Evolutionary conservation across 805 yeast species (phyloP).

Genomic region (Ogataea sp.): DNA sequence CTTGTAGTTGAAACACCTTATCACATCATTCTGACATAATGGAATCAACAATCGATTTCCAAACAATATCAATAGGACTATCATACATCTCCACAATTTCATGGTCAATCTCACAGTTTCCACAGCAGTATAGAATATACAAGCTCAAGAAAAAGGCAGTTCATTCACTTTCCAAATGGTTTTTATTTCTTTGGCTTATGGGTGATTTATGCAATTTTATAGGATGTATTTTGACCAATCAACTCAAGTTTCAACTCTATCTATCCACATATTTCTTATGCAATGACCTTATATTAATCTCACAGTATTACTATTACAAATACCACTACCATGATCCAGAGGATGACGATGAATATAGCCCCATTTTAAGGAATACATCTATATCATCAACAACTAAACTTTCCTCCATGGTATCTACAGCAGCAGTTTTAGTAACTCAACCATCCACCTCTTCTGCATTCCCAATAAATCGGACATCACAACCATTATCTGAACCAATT

Average conservation of each 20-base stretch:
- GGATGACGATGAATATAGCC: too few relatives aligned
- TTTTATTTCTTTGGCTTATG: slow-evolving; percentile 23
- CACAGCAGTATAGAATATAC: slow-evolving; percentile 27
- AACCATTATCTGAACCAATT: neutral
- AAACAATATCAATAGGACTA: slow-evolving; percentile 11
- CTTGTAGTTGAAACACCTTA: too few relatives aligned
- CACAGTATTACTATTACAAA: slow-evolving; percentile 64
- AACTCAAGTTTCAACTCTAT: slow-evolving; percentile 71
- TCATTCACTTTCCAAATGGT: slow-evolving; percentile 22
- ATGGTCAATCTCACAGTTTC: slow-evolving; percentile 29
- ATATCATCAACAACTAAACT: neutral
- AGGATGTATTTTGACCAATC: slow-evolving; percentile 73
- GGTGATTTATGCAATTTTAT: slow-evolving; percentile 30
- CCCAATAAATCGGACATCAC: slow-evolving; percentile 2
- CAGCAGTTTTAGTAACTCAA: neutral
- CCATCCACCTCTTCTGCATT: slow-evolving; percentile 7
- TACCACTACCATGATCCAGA: too few relatives aligned
- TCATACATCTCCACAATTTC: slow-evolving; percentile 23
- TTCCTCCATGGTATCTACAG: neutral
- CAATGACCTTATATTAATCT: slow-evolving; percentile 59
- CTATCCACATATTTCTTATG: slow-evolving; percentile 66
- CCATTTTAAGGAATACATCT: too few relatives aligned
- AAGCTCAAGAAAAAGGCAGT: slow-evolving; percentile 22
- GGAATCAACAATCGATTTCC: too few relatives aligned
- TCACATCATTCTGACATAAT: too few relatives aligned